phyloP scores from a whole-genome alignment of 306 rosid genomes.

The Trifolium fragiferum region DNA sequence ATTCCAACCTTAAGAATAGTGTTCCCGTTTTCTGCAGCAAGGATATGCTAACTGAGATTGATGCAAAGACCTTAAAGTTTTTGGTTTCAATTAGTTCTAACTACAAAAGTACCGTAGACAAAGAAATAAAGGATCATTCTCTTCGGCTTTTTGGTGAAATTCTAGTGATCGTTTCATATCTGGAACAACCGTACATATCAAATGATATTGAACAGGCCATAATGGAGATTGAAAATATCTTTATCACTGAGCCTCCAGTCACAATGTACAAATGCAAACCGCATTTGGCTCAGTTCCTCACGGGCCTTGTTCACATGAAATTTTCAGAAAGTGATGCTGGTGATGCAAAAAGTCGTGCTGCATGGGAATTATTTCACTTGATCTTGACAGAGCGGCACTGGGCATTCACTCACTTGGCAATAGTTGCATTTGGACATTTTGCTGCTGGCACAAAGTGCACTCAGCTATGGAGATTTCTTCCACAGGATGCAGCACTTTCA shows the following conservation, averaged over 20 bases:
- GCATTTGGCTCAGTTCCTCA: constrained; percentile 74
- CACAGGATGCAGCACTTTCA: constrained; percentile 80
- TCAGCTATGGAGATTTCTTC: constrained; percentile 86
- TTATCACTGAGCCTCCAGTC: constrained; percentile 66
- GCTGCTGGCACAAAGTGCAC: constrained; percentile 64
- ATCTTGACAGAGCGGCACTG: constrained; percentile 81
- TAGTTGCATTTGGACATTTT: constrained; percentile 77
- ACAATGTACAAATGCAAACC: constrained; percentile 74
- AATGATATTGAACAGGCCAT: constrained; percentile 71
- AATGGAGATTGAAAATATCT: constrained; percentile 64
- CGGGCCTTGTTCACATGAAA: constrained; percentile 68
- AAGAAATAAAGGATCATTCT: constrained; percentile 56
- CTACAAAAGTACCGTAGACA: constrained; percentile 59
- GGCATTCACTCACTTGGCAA: constrained; percentile 79
- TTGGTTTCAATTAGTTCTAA: constrained; percentile 55
- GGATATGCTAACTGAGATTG: constrained; percentile 55
- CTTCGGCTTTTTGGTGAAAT: constrained; percentile 74
- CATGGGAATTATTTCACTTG: constrained; percentile 72
- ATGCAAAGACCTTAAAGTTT: constrained; percentile 69
- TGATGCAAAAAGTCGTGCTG: constrained; percentile 62
- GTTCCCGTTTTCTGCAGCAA: constrained; percentile 54
- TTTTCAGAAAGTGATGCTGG: constrained; percentile 58
- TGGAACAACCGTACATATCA: constrained; percentile 59
- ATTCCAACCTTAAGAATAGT: constrained; percentile 28
- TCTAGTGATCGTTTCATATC: constrained; percentile 62